These are phyloP conservation scores for Pneumocystis sp. DNA, from an alignment of 1,139 yeast genomes.

Conservation along the genomic window DNA sequence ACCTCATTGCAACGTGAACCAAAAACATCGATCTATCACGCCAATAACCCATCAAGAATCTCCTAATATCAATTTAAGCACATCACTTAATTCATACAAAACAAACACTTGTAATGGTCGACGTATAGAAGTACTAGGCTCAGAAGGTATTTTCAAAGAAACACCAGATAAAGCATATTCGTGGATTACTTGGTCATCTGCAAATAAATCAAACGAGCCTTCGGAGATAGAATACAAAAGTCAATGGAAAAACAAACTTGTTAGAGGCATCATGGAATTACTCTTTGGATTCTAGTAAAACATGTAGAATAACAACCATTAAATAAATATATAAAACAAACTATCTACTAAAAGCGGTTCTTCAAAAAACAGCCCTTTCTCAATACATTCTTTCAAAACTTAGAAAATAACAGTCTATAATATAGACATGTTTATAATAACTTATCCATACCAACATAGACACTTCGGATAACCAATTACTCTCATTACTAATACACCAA, in stretches of 20 bases:
- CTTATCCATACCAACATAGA: too few species aligned
- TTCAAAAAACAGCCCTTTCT: not conserved
- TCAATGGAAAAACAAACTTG: not conserved
- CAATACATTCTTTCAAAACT: too few species aligned
- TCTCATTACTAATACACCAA: too few species aligned
- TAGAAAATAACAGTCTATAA: too few species aligned
- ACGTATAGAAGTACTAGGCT: not conserved
- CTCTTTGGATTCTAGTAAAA: not conserved
- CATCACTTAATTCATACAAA: not conserved
- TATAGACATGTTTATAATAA: too few species aligned
- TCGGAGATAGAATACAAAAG: not conserved
- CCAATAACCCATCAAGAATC: not conserved
- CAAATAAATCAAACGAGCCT: not conserved
- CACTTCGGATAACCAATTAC: too few species aligned
- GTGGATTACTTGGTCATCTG: constrained; percentile 1
- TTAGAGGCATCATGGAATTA: not conserved
- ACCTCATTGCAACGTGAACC: not conserved
- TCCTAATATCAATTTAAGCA: not conserved
- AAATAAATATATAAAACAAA: not conserved
- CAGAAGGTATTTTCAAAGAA: constrained; percentile 1
- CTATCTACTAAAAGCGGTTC: not conserved
- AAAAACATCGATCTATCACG: not conserved
- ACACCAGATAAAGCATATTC: not conserved
- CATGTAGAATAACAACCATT: not conserved
- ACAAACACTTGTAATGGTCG: not conserved